Conservation (phyloP, 371 early-diverging fungal genomes). For the Syncephalastrum monosporum region DNA sequence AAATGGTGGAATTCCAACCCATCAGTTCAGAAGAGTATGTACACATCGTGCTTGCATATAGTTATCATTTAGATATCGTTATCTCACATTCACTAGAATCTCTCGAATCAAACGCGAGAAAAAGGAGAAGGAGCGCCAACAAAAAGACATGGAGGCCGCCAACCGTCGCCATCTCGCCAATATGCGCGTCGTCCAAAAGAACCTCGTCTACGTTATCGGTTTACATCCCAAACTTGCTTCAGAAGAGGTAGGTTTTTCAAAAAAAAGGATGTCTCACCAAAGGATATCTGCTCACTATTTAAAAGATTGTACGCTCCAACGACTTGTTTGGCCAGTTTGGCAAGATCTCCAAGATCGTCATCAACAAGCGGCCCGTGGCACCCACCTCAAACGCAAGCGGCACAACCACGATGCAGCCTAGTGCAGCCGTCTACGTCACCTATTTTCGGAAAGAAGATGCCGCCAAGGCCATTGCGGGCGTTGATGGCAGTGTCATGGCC, state of each 20-base stretch:
- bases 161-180: conserved; percentile 85
- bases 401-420: conserved; percentile 48
- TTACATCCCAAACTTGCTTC: conserved; percentile 80
- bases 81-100: conserved; percentile 32
- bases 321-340: conserved; percentile 98
- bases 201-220: conserved; percentile 94
- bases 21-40: conserved; percentile 87
- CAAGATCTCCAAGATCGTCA: conserved; percentile 89
- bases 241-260: conserved; percentile 79
- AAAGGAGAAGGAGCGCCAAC: conserved; percentile 84
- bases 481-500: conserved; percentile 91
- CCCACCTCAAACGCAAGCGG: conserved; percentile 49
- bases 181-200: conserved; percentile 93
- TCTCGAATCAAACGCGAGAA: conserved; percentile 72
- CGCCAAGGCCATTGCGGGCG: conserved; percentile 83
- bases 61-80: too few species aligned
- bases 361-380: conserved; percentile 70
- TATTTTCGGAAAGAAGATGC: conserved; percentile 89
- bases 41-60: too few species aligned
- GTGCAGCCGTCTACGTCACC: conserved; percentile 87
- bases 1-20: conserved; percentile 86
- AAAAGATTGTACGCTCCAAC: conserved; percentile 70
- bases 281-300: background rate
- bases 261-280: background rate
- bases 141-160: conserved; percentile 87